Base-by-base conservation (phyloP, 2,329 filamentous ascomycete species). In the Trichoderma citrinoviride region DNA sequence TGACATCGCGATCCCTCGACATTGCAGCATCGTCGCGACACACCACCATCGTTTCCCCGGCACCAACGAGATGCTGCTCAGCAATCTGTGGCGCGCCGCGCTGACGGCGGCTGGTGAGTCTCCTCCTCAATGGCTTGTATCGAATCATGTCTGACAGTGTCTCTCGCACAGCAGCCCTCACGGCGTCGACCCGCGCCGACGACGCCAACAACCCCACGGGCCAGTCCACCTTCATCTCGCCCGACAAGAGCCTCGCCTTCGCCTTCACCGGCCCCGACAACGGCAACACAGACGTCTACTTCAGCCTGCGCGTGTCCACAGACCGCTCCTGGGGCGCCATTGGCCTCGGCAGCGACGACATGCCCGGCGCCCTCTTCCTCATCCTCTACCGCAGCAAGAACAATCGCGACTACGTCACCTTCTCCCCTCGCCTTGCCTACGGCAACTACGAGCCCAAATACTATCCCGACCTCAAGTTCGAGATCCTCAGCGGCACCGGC, bases 361-460 rank as follows among this genome's bases (percentile, higher is more conserved):
- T 86, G 81, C 74, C 77, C 3, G 79, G 82, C 56, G 77, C 83
- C 7, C 76, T 87, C 25, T 82, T 85, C 65, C 78, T 87, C 50
- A 79, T 87, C 70, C 74, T 82, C n/a, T 87, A 88, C 75, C 74
- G 77, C 52, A 81, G 80, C 64, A 72, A 74, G 5, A 76, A 75
- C 5, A 76, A 76, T 6, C 79, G 77, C 61, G 73, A 78, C 60
- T 83, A 83, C 67, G 79, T 86, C 64, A 87, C 83, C 27, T 77
- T 88, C 64, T 86, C 83, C 27, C 83, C 85, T 2, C 83, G 85
- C 57, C 71, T 83, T 37, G 77, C 80, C 41, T 75, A 77, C 58
- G 82, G 80, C 50, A 77, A 86, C 68, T 79, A 78, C 68, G 85
- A 88, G 71, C 85, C 85, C 10, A 72, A 74, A 15, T 80, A 80